A percentile compares a stretch with the other conserved stretches of the same genome.
phyloP scores from a whole-genome alignment of 306 rosid species.

The Luffa aegyptiaca region DNA sequence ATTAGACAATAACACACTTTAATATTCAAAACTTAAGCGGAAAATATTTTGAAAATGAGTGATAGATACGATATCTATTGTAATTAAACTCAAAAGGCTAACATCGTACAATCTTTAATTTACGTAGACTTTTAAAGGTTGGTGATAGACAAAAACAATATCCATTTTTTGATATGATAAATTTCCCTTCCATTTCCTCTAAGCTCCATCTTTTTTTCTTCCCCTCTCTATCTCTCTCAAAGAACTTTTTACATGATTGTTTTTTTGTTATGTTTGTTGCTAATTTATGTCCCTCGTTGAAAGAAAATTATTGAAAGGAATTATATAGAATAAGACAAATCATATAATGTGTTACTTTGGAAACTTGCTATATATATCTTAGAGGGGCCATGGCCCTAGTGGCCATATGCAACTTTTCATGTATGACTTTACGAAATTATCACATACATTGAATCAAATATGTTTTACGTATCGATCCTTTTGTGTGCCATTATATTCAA shows the following conservation, averaged over 20 bases:
- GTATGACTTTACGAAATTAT: not conserved
- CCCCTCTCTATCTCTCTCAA: not conserved
- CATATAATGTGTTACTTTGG: not conserved
- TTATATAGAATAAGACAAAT: not conserved
- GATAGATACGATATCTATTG: too few species aligned
- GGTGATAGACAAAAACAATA: too few species aligned
- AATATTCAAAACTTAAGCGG: too few species aligned
- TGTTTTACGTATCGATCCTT: not conserved
- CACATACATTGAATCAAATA: conserved; percentile 7
- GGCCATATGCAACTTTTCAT: not conserved
- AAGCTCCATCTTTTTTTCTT: not conserved
- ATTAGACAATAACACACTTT: too few species aligned
- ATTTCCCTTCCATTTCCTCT: too few species aligned
- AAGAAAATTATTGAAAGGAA: not conserved
- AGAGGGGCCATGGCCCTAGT: conserved; percentile 8
- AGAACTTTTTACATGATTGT: not conserved
- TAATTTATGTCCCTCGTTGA: not conserved
- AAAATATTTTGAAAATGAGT: too few species aligned
- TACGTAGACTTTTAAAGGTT: too few species aligned
- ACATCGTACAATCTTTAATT: too few species aligned
- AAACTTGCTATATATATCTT: not conserved
- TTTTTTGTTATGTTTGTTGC: not conserved
- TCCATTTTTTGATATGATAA: too few species aligned
- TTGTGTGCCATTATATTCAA: not conserved
- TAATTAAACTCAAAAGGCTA: too few species aligned